Evolutionary conservation across 106 monocot genomes (phyloP), one percentile per base, ranked within the genome.

Genomic region (Allium fistulosum): DNA sequence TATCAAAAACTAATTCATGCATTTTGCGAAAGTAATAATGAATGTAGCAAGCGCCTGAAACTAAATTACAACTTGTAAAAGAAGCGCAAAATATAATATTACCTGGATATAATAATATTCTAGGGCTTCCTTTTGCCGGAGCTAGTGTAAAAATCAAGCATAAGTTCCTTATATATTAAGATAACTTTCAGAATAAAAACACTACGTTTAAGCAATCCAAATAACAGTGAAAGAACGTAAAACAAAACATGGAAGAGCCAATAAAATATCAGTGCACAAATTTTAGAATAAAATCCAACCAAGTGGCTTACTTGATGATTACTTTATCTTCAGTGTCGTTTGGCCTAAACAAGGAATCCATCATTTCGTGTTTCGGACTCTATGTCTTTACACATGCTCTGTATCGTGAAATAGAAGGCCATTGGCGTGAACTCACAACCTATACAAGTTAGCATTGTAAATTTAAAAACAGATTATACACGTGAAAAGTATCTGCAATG

Each of bases 261-360:
- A 68, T 2, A 3, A 0, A 53, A 66, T 66, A 49, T 27, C 46
- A 67, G 0, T 16, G 14, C 59, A 59, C 0, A 59, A 59, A 17
- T 6, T 2, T 1, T 59, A 18, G 9, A 59, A 59, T 18, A 59
- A 2, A 16, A 15, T 58, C 11, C 77, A 81, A 90, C 85, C 37
- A 17, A 28, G 28, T 28, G 28, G 28, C 28, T 28, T 28, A 28
- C 28, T 28, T 28, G 28, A 99, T 65, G 55, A 99, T 82, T 49
- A 92, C 97, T 16, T 72, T 59, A 10, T 78, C 80, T 10, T 73
- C 72, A 22, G 62, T 73, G 0, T 67, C 22, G 1, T 48, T 45
- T 8, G 93, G 99, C 61, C 87, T 93, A 71, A 93, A 99, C 8
- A 99, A 58, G 18, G 87, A 85, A 63, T 93, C 93, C n/a, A 99